Evolutionary conservation across 2,329 filamentous ascomycete species (phyloP).

Genomic region (Phaeosphaeriaceae sp.): DNA sequence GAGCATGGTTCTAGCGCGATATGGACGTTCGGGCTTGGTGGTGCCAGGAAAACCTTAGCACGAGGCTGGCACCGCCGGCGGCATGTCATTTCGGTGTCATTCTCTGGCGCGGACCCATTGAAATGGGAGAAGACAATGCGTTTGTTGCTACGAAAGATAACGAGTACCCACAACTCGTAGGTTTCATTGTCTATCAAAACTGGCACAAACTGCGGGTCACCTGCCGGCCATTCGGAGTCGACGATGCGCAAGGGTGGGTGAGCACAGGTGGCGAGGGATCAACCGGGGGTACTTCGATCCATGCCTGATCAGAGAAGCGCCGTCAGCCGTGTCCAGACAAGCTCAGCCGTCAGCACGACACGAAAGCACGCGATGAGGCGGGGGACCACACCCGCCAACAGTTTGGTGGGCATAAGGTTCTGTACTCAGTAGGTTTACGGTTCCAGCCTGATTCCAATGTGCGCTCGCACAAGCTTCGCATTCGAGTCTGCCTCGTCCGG

Average conservation of each 20-base stretch:
- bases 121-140: not conserved
- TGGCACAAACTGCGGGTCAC: not conserved
- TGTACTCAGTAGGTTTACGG: too few relatives aligned
- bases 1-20: slow-evolving; percentile 5
- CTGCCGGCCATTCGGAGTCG: not conserved
- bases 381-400: not conserved
- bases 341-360: not conserved
- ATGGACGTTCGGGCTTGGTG: not conserved
- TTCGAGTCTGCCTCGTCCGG: not conserved
- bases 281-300: not conserved
- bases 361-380: not conserved
- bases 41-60: not conserved
- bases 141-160: too few relatives aligned
- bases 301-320: not conserved
- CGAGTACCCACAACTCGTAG: too few relatives aligned
- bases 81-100: not conserved
- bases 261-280: not conserved
- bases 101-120: not conserved
- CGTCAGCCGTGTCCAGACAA: not conserved
- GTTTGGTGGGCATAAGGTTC: not conserved
- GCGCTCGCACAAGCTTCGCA: not conserved
- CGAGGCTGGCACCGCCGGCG: too few relatives aligned
- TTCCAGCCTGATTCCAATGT: too few relatives aligned
- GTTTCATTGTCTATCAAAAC: too few relatives aligned
- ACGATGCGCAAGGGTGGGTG: not conserved